Base-by-base conservation (phyloP, 768 basidiomycete species). In the Lepiota venenata region DNA sequence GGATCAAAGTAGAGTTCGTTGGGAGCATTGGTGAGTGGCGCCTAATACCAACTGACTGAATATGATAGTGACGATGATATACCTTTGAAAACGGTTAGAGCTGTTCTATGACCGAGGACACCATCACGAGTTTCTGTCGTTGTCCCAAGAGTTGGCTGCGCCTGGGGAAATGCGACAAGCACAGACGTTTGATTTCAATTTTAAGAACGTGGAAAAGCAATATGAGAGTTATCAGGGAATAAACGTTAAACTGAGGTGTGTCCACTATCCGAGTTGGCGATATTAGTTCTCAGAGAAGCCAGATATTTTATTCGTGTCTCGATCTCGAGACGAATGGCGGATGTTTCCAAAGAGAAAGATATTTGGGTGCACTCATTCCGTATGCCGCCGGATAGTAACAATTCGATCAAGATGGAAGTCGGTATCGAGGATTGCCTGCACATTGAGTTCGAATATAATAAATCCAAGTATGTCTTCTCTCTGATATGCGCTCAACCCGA, bases 161-260 rank as follows among this genome's bases (percentile, higher is more conserved):
- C 93, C 93, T n/a, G 94, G 93, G 32, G 97, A 99, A 66, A 87
- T 99, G 86, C 83, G 97, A 41, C 88, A 93, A 64, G 94, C 94
- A 0, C 95, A 98, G 71, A 93, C 93, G 8, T 97, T 87, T 61
- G 95, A 98, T 50, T 98, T 99, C 71, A 81, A 85, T 64, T 98
- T 99, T 81, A 98, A 98, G 79, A 99, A 96, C 64, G 91, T 99
- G 38, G 97, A 99, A 83, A 98, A 99, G 76, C 94, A 98, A 68
- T 98, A 91, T 60, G 96, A 98, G 76, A 92, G 89, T 61, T 98
- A 98, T 68, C 87, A 93, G 62, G 97, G 97, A 4, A 98, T 98
- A 66, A 99, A 98, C 62, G 97, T 98, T 55, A 98, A 98, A 72
- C 80, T 98, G 60, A 74, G 96, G 95, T 94, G 60, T 60, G 85